Conservation (phyloP, 2,329 filamentous ascomycete species). For the Graphiopsis chlorocephala region DNA sequence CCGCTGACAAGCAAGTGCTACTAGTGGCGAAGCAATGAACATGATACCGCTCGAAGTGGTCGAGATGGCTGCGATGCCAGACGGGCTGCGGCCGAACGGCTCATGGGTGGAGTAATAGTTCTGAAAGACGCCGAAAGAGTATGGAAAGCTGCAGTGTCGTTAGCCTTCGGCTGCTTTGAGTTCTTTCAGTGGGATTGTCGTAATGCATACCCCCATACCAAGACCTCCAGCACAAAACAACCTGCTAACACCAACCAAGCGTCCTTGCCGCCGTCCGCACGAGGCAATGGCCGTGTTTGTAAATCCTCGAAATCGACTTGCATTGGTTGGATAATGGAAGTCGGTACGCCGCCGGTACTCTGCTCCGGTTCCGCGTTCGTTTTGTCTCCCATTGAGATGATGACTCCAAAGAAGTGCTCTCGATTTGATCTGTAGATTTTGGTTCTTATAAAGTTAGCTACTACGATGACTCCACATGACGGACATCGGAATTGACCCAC, state of each 20-base stretch:
- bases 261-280: constrained; percentile 38
- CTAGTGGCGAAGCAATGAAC: constrained; percentile 46
- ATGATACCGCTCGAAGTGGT: constrained; percentile 47
- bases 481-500: not conserved
- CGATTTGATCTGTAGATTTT: not conserved
- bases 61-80: constrained; percentile 46
- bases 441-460: not conserved
- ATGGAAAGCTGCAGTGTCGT: constrained; percentile 17
- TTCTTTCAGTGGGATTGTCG: not conserved
- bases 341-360: not conserved
- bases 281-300: constrained; percentile 29
- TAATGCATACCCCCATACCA: constrained; percentile 24
- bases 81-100: constrained; percentile 20
- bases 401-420: not conserved
- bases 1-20: constrained; percentile 38
- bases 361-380: not conserved
- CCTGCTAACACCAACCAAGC: constrained; percentile 50
- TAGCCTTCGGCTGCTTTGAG: not conserved
- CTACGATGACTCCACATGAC: not conserved
- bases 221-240: constrained; percentile 34
- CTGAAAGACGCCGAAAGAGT: constrained; percentile 29
- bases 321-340: not conserved
- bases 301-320: not conserved
- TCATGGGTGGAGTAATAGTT: constrained; percentile 25
- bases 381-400: not conserved